Evolutionary conservation across 306 rosid species (phyloP), one percentile per base, ranked within the genome.

Genomic region (Cicer chorassanicum): DNA sequence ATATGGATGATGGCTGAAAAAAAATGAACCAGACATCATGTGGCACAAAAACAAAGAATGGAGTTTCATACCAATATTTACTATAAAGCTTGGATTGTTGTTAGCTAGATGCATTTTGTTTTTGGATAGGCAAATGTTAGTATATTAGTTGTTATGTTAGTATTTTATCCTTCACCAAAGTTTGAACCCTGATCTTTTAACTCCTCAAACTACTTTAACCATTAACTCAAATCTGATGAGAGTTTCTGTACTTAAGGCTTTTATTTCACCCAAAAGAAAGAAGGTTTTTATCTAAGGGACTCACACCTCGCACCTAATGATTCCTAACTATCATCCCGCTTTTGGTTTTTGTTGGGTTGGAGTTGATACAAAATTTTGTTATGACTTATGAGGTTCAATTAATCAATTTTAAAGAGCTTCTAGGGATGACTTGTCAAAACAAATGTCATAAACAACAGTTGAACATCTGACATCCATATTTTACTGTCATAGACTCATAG

Each of bases 21-120:
- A 70, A 68, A 68, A 63, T 51, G 55, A 45, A 41, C 56, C 45
- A 42, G 48, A 21, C 8, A 51, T 44, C 59, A 66, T 64, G 65
- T 8, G 56, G 56, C 9, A 67, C 51, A n/a, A 19, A 43, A 48
- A 60, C 41, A 61, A 19, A 62, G 38, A 68, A 40, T 41, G 71
- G 29, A 21, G 51, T 63, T 48, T 41, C 13, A 29, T 46, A 44
- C 13, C 53, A 13, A 48, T 50, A 65, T 29, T 42, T 41, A 7
- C 34, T 19, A 60, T 14, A 60, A 36, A 51, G 43, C 55, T 42
- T 34, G 16, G 68, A 67, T 42, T 64, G 65, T 48, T 66, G 6
- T 13, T 77, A 57, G 67, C 49, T 13, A 53, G 49, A 53, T 29
- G 34, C 34, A 29, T 29, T 29, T 29, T 29, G 34, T 29, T 29